Evolutionary conservation across 164 flowering plant genomes (phyloP), one percentile per base, ranked within the genome.

Genomic region (Chimonanthus praecox): DNA sequence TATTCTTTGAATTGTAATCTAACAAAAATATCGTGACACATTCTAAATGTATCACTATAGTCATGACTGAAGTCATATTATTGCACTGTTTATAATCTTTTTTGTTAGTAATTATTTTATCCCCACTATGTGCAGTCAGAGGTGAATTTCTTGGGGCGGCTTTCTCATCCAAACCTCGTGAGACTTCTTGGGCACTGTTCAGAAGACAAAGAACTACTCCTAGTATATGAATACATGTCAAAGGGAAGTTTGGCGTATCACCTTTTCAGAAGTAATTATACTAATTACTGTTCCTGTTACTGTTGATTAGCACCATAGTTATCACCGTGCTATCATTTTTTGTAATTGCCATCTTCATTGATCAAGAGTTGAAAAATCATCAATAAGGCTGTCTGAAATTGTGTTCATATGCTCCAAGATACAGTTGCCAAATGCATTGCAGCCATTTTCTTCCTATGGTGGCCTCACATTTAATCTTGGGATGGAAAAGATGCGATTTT

Each of bases 221-320:
- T 93, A 3, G 89, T 89, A 9, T 93, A 93, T 62, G 98, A 93
- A 70, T 93, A 78, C 83, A 88, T 93, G 97, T 91, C 84, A 68
- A 90, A 78, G 50, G 95, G 98, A 43, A 91, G 97, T 85, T 83
- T 94, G 82, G 97, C 91, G 75, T 89, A 92, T 80, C 98, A 94
- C 76, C 88, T 94, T 18, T 94, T 91, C 74, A 84, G 94, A 83
- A 88, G 97, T 94, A 90, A 85, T 92, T 48, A 33, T 62, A 2
- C 18, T 11, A 13, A 54, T 7, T 54, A 54, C 15, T 20, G 21
- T 0, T 20, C 21, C 21, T 20, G 21, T 20, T 20, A 20, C 21
- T 33, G 33, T 33, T 33, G 16, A 54, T 54, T 54, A n/a, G 6
- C 60, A 54, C 15, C 16, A n/a, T 54, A 54, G n/a, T 54, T 54